phyloP scores from a whole-genome alignment of 495 filamentous ascomycete genomes.

The Talaromyces liani region DNA sequence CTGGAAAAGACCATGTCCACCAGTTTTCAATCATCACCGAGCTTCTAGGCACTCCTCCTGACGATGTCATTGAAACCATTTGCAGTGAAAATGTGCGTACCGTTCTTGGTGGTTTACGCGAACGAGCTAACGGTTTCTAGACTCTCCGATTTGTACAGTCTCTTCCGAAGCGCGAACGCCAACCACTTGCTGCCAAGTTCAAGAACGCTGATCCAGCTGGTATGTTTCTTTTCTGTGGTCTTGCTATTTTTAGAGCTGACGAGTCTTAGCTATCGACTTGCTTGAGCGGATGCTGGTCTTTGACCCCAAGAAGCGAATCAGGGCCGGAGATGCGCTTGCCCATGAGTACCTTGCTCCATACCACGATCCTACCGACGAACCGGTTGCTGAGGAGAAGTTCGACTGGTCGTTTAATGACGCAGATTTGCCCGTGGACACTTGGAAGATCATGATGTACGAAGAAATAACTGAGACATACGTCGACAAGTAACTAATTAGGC shows the following conservation, averaged over 20 bases:
- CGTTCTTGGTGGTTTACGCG: neutral
- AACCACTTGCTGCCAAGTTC: slow-evolving; percentile 87
- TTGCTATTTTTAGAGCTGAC: neutral
- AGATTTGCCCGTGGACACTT: slow-evolving; percentile 96
- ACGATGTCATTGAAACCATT: slow-evolving; percentile 97
- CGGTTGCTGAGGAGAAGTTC: slow-evolving; percentile 93
- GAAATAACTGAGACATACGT: neutral
- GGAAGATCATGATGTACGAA: slow-evolving; percentile 99
- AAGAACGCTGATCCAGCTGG: slow-evolving; percentile 90
- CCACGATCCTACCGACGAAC: slow-evolving; percentile 95
- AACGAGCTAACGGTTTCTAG: slow-evolving; percentile 36
- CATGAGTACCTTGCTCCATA: slow-evolving; percentile 94
- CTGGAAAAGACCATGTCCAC: slow-evolving; percentile 98
- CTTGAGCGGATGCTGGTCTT: slow-evolving; percentile 97
- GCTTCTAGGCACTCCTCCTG: slow-evolving; percentile 92
- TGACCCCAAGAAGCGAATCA: slow-evolving; percentile 85
- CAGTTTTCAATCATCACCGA: slow-evolving; percentile 99
- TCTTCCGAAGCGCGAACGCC: slow-evolving; percentile 88
- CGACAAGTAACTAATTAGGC: neutral
- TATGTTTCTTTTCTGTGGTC: slow-evolving; percentile 31
- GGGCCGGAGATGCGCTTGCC: slow-evolving; percentile 73
- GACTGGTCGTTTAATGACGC: slow-evolving; percentile 99
- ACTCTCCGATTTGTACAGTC: slow-evolving; percentile 97
- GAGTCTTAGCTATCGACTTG: slow-evolving; percentile 70
- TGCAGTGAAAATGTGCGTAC: slow-evolving; percentile 88